Evolutionary conservation across 2,329 filamentous ascomycete genomes (phyloP), one percentile per base, ranked within the genome.

Genomic region (Diplodia scrobiculata): DNA sequence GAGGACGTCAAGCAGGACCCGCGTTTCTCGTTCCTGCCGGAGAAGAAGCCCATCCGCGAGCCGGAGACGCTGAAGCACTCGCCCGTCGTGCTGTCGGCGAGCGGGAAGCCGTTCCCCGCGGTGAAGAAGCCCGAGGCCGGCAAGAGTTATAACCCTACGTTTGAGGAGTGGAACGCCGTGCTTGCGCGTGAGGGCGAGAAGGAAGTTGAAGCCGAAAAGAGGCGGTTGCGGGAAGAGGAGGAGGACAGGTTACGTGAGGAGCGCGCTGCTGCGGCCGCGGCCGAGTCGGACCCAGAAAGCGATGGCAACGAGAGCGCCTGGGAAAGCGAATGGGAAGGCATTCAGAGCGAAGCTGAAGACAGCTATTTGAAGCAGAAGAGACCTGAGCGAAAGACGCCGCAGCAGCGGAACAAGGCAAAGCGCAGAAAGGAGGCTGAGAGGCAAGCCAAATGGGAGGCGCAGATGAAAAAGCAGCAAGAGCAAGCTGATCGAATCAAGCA

Each of bases 221-320:
- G 89, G 76, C 88, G 92, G 5, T 78, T 94, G 5, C 84, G 82
- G 45, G 86, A 85, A 51, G 86, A 88, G 67, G 86, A 88, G 69
- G 86, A 85, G 10, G 91, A 92, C 66, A 83, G 84, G 34, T 79
- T 89, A 69, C 88, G 84, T 72, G 80, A 86, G 70, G 91, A 92
- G 72, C 86, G 90, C 19, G 85, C 88, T 0, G 87, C 86, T 50
- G 93, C 89, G 10, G 88, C 89, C 19, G 91, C 89, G 2, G 86
- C 90, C 71, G 88, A 90, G 2, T 89, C 92, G 59, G 90, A 91
- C 17, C 89, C 88, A 0, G 88, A 91, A 73, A 68, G 86, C 87
- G 58, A 94, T 87, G 92, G 95, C 71, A 92, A 96, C 72, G 93
- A 97, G 74, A 95, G 91, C 54, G 92, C 91, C 14, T 97, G 92